phyloP scores from a whole-genome alignment of 805 yeast genomes.

The Candida methanosorbosa region DNA sequence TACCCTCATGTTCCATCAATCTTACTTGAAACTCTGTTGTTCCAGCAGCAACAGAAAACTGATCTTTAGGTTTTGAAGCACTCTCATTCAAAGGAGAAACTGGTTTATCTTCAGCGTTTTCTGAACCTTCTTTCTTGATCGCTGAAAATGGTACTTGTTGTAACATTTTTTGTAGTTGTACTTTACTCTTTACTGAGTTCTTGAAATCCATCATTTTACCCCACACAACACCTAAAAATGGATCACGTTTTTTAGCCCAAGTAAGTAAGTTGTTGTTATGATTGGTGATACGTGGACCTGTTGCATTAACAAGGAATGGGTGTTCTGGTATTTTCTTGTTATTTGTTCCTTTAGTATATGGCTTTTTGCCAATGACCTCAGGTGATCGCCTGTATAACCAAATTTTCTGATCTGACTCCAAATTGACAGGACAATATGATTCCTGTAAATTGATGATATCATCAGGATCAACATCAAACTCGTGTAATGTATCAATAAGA shows the following conservation, averaged over 20 bases:
- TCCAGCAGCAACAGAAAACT: no score
- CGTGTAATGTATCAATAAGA: not conserved
- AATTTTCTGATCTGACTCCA: constrained; percentile 30
- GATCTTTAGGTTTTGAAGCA: constrained; percentile 4
- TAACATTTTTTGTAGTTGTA: not conserved
- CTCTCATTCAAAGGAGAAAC: no score
- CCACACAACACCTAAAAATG: constrained; percentile 28
- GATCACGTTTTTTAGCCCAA: constrained; percentile 42
- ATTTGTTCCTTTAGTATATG: no score
- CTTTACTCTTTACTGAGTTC: constrained; percentile 4
- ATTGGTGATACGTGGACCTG: no score
- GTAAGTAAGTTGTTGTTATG: constrained; percentile 46
- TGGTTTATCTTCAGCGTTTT: constrained; percentile 6
- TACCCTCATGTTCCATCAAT: constrained; percentile 28
- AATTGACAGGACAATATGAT: constrained; percentile 33
- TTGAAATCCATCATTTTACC: constrained; percentile 13
- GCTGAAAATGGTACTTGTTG: constrained; percentile 4
- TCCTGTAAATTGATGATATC: constrained; percentile 33
- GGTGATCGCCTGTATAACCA: no score
- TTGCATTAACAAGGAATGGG: no score
- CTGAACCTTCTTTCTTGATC: constrained; percentile 13
- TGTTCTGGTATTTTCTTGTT: no score
- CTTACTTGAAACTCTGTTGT: no score
- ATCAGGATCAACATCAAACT: constrained; percentile 13
- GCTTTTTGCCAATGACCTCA: no score